These are phyloP conservation scores for Trametes cubensis DNA, from an alignment of 768 basidiomycete genomes.

Conservation along the genomic window DNA sequence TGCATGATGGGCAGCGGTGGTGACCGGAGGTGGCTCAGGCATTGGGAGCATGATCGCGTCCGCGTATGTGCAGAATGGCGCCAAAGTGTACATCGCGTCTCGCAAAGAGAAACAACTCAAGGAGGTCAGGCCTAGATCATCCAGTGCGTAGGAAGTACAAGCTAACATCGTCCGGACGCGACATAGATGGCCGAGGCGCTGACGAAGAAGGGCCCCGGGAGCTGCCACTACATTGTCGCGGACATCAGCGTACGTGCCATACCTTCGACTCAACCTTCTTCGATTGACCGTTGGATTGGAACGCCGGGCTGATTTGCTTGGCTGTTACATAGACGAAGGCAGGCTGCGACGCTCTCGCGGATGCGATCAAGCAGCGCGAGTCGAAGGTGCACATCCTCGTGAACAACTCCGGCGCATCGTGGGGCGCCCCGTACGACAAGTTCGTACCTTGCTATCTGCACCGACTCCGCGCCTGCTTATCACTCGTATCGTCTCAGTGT, in stretches of 20 bases:
- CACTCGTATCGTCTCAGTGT: slow-evolving; percentile 37
- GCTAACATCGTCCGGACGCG: not conserved
- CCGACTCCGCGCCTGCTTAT: not conserved
- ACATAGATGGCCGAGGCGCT: slow-evolving; percentile 49
- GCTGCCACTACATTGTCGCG: slow-evolving; percentile 72
- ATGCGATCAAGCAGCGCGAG: slow-evolving; percentile 69
- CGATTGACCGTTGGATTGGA: too few species aligned
- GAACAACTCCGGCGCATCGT: slow-evolving; percentile 81
- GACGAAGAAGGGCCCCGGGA: slow-evolving; percentile 60
- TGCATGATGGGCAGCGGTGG: slow-evolving; percentile 53
- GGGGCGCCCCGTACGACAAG: slow-evolving; percentile 72
- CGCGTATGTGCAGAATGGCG: slow-evolving; percentile 83
- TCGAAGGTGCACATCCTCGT: slow-evolving; percentile 78
- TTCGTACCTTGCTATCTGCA: slow-evolving; percentile 13
- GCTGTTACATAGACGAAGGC: slow-evolving; percentile 58
- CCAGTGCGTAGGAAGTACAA: not conserved
- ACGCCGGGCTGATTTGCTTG: not conserved
- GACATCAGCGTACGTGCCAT: slow-evolving; percentile 63
- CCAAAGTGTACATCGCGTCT: slow-evolving; percentile 87
- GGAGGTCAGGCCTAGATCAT: slow-evolving; percentile 48
- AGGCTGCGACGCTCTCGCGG: slow-evolving; percentile 74
- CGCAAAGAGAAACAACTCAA: slow-evolving; percentile 79
- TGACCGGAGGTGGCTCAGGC: slow-evolving; percentile 84
- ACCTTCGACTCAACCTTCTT: too few species aligned
- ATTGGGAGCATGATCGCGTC: slow-evolving; percentile 85